A percentile compares a stretch with the other conserved stretches of the same genome.
Conservation (phyloP, 2,329 filamentous ascomycete genomes). For the Alternaria arborescens region DNA sequence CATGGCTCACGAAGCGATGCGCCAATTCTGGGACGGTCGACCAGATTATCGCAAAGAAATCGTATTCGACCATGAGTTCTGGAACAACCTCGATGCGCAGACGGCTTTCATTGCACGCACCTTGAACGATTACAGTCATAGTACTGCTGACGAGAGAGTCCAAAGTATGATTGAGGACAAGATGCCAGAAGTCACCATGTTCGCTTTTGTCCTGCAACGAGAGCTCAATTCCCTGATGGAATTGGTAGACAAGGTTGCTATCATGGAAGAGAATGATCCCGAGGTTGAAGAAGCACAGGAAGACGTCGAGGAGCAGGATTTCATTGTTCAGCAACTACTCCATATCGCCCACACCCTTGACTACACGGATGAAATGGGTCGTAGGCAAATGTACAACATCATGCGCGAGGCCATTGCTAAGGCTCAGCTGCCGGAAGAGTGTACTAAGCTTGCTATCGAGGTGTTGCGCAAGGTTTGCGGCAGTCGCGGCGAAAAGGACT, state of each 20-base stretch:
- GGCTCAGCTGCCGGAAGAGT: slow-evolving; percentile 88
- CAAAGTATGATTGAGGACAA: slow-evolving; percentile 86
- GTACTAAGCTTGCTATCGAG: slow-evolving; percentile 86
- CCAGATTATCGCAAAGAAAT: slow-evolving; percentile 81
- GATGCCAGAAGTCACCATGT: slow-evolving; percentile 89
- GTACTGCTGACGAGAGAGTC: slow-evolving; percentile 75
- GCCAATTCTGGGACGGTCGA: slow-evolving; percentile 92
- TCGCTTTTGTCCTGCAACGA: slow-evolving; percentile 85
- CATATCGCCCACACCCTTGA: slow-evolving; percentile 92
- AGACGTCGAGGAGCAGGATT: slow-evolving; percentile 88
- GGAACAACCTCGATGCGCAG: slow-evolving; percentile 83
- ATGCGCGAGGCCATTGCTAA: slow-evolving; percentile 86
- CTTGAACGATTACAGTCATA: slow-evolving; percentile 91
- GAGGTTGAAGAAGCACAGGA: slow-evolving; percentile 75
- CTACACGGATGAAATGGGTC: slow-evolving; percentile 96
- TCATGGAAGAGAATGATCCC: slow-evolving; percentile 61
- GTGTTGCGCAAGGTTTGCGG: slow-evolving; percentile 85
- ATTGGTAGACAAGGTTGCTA: slow-evolving; percentile 63
- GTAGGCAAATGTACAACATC: slow-evolving; percentile 93
- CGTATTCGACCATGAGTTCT: slow-evolving; percentile 76
- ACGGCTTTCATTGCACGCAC: slow-evolving; percentile 89
- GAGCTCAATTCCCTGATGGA: slow-evolving; percentile 77
- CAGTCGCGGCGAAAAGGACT: slow-evolving; percentile 79
- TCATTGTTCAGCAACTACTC: slow-evolving; percentile 93
- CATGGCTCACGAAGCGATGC: slow-evolving; percentile 93